phyloP scores from a whole-genome alignment of 305 asterid genomes.

The Andrographis paniculata region DNA sequence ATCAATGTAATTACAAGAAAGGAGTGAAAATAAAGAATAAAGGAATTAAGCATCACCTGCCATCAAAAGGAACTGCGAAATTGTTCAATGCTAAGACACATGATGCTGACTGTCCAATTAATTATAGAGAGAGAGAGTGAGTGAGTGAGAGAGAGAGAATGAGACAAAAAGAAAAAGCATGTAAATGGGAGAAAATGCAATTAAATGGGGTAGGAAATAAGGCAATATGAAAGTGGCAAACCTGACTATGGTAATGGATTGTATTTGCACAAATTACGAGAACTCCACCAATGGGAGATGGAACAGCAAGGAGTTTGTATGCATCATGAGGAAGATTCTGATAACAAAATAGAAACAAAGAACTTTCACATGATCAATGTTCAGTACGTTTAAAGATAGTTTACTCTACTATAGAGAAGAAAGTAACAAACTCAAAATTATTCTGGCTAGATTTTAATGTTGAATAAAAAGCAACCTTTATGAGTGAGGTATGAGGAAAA shows the following conservation, averaged over 20 bases:
- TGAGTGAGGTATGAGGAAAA: too few species aligned
- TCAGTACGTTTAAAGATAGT: slow-evolving; percentile 7
- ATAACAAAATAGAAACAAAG: slow-evolving; percentile 20
- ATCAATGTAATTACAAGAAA: slow-evolving; percentile 4
- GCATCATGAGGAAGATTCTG: slow-evolving; percentile 97
- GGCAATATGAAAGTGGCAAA: slow-evolving; percentile 25
- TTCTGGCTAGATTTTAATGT: too few species aligned
- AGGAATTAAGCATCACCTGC: slow-evolving; percentile 41
- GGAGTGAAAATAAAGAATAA: slow-evolving; percentile 17
- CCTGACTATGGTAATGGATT: slow-evolving; percentile 98
- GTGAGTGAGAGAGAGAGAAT: too few species aligned
- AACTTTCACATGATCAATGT: slow-evolving; percentile 8
- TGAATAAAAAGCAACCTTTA: too few species aligned
- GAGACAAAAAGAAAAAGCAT: slow-evolving; percentile 19
- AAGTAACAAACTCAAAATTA: too few species aligned
- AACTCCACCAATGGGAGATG: slow-evolving; percentile 97
- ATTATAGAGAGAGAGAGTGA: slow-evolving; percentile 21
- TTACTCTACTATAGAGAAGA: slow-evolving; percentile 1
- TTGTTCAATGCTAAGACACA: slow-evolving; percentile 77
- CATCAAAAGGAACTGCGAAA: slow-evolving; percentile 67
- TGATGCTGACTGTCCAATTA: slow-evolving; percentile 68
- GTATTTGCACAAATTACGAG: slow-evolving; percentile 89
- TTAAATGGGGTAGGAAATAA: slow-evolving; percentile 11
- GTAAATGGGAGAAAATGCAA: slow-evolving; percentile 6
- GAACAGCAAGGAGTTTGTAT: slow-evolving; percentile 98